A percentile compares a stretch with the other conserved stretches of the same genome.
phyloP scores from a whole-genome alignment of 306 rosid species.

The Urtica urens region DNA sequence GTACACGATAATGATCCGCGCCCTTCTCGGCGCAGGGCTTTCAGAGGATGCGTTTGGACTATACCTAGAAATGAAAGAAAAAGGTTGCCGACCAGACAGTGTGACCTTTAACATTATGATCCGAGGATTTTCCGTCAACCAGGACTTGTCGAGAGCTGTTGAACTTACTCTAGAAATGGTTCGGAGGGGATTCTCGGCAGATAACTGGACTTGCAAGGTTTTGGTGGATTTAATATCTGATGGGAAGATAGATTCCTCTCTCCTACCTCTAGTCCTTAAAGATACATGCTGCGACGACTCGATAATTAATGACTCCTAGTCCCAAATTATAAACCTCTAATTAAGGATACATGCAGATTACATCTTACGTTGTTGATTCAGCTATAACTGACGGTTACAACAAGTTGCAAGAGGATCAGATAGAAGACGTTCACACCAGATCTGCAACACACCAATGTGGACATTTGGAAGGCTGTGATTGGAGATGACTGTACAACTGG shows the following conservation, averaged over 20 bases:
- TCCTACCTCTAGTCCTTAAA: too few relatives aligned
- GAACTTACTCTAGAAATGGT: conserved; percentile 1
- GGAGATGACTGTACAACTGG: too few relatives aligned
- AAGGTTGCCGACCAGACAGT: conserved; percentile 6
- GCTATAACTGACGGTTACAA: too few relatives aligned
- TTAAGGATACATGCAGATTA: too few relatives aligned
- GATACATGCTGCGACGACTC: too few relatives aligned
- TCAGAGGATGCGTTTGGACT: not conserved
- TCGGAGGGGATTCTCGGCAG: conserved; percentile 3
- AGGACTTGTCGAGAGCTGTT: not conserved
- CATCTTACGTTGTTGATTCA: too few relatives aligned
- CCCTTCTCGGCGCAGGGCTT: not conserved
- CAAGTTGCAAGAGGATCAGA: too few relatives aligned
- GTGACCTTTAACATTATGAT: conserved; percentile 6
- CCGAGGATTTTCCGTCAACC: not conserved
- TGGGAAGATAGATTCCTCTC: not conserved
- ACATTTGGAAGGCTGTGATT: too few relatives aligned
- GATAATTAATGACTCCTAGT: too few relatives aligned
- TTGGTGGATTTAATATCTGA: not conserved
- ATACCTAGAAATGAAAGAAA: conserved; percentile 4
- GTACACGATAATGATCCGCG: conserved; percentile 5
- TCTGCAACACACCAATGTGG: too few relatives aligned
- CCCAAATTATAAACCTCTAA: too few relatives aligned
- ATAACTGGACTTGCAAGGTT: not conserved
- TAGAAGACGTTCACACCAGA: too few relatives aligned